These are phyloP conservation scores for Dissophora ornata DNA, from an alignment of 192 early-diverging fungal species.

Conservation along the genomic window DNA sequence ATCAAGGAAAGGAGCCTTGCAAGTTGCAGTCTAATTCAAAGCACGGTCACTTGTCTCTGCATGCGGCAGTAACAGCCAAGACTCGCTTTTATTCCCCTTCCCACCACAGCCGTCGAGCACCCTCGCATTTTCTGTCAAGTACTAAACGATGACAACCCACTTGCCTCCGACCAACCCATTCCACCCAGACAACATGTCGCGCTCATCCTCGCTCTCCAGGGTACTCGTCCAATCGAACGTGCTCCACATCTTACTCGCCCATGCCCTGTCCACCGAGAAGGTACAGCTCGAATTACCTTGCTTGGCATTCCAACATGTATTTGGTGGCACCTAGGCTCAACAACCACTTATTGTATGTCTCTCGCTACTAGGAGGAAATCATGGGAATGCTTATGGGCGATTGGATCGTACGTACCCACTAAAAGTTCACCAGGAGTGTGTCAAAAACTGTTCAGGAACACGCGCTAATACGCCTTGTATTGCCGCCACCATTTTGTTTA, in stretches of 20 bases:
- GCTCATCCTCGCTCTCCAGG: slow-evolving; percentile 39
- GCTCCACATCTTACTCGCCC: slow-evolving; percentile 58
- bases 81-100: no score
- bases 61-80: no score
- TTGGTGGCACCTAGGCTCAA: neutral
- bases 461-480: no score
- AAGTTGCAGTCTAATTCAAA: no score
- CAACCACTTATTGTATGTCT: neutral
- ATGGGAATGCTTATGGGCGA: slow-evolving; percentile 67
- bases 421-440: neutral
- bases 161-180: slow-evolving; percentile 37
- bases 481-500: no score
- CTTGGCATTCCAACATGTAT: no score
- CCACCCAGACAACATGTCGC: slow-evolving; percentile 51
- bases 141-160: slow-evolving; percentile 9
- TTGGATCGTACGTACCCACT: slow-evolving; percentile 55
- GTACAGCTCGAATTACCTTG: slow-evolving; percentile 13
- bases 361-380: slow-evolving; percentile 58
- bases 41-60: no score
- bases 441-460: no score
- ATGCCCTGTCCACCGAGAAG: slow-evolving; percentile 63
- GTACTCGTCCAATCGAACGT: slow-evolving; percentile 57
- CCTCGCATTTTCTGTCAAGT: no score
- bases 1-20: no score
- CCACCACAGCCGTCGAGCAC: no score